Evolutionary conservation across 345 rosid genomes (phyloP).

Genomic region (Luvunga scandens): DNA sequence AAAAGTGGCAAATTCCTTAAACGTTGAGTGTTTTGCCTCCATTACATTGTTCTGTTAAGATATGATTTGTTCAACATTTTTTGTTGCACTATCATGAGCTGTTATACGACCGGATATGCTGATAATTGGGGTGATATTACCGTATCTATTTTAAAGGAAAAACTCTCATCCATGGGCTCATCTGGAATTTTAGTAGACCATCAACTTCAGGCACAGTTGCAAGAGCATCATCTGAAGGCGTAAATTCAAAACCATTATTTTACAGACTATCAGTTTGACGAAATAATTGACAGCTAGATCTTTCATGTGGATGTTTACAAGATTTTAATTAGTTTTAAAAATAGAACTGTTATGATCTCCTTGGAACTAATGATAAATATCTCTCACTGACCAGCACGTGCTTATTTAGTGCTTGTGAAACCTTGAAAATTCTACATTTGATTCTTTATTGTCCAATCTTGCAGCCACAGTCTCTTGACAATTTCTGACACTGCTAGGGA

Average conservation of each 20-base stretch:
- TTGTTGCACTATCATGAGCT: conserved; percentile 1
- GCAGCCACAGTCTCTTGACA: conserved; percentile 78
- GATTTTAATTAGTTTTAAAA: neutral
- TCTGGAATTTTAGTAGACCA: conserved; percentile 97
- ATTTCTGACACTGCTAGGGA: conserved; percentile 91
- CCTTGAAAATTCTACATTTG: conserved; percentile 1
- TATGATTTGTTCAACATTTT: neutral
- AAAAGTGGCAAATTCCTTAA: conserved; percentile 11
- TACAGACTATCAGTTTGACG: neutral
- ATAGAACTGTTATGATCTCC: neutral
- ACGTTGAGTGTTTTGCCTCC: conserved; percentile 16
- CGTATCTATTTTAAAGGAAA: conserved; percentile 78
- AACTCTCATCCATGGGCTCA: conserved; percentile 84
- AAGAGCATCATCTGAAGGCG: conserved; percentile 90
- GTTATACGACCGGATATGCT: conserved; percentile 19
- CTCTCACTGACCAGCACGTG: neutral
- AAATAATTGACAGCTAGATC: neutral
- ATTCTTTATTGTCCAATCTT: conserved; percentile 25
- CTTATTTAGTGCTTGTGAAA: neutral
- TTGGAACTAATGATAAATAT: neutral
- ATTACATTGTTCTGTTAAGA: neutral
- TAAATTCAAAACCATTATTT: conserved; percentile 29
- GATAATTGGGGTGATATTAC: conserved; percentile 52
- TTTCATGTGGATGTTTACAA: conserved; percentile 8
- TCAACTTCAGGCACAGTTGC: conserved; percentile 92